A percentile compares a stretch with the other conserved stretches of the same genome.
Conservation (phyloP, 179 eudicot genomes). For the Dionaea muscipula region DNA sequence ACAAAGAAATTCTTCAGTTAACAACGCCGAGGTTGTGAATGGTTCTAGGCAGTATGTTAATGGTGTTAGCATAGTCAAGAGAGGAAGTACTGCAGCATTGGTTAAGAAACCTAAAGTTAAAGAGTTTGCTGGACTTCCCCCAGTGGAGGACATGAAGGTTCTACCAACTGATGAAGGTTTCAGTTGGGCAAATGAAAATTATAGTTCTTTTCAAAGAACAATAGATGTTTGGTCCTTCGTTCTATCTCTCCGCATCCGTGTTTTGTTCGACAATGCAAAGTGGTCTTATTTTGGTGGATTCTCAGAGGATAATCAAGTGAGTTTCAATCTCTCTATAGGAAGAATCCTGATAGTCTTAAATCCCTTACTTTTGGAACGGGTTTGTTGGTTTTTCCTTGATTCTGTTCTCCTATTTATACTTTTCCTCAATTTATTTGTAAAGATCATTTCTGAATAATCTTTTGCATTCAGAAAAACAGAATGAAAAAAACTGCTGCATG, state of each 20-base stretch:
- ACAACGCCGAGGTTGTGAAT: constrained; percentile 25
- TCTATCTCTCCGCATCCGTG: constrained; percentile 71
- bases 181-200: constrained; percentile 93
- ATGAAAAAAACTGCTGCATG: constrained; percentile 74
- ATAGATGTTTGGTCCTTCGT: constrained; percentile 89
- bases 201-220: constrained; percentile 60
- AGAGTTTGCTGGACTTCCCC: constrained; percentile 60
- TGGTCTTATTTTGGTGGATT: constrained; percentile 84
- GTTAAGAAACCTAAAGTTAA: constrained; percentile 23
- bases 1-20: constrained; percentile 16
- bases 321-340: not conserved
- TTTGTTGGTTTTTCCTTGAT: not conserved
- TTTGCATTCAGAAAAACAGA: constrained; percentile 38
- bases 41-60: constrained; percentile 38
- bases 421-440: not conserved
- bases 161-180: constrained; percentile 75
- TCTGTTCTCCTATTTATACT: not conserved
- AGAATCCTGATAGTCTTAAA: not conserved
- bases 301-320: constrained; percentile 73
- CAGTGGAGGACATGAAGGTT: constrained; percentile 54
- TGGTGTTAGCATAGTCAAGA: constrained; percentile 51
- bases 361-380: not conserved
- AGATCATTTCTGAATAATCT: constrained; percentile 1
- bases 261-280: constrained; percentile 76
- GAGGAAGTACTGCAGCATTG: constrained; percentile 23